Evolutionary conservation across 2,329 filamentous ascomycete genomes (phyloP), one percentile per base, ranked within the genome.

Genomic region (Diaporthe sp.): DNA sequence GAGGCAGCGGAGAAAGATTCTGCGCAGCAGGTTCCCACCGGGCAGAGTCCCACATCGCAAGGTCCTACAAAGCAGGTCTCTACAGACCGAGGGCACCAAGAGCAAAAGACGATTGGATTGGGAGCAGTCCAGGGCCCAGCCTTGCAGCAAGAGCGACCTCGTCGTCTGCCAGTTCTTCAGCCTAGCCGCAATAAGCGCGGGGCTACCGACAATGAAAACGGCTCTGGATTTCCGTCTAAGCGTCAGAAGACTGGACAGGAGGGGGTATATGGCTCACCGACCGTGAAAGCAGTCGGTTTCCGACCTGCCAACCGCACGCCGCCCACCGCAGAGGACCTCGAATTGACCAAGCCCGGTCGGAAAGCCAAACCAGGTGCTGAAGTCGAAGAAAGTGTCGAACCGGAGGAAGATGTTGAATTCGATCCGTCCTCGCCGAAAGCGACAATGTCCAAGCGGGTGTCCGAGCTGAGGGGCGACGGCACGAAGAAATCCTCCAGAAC

Each of bases 401-500:
- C 31, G 34, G 51, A 25, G 31, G 34, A 55, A 15, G 25, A 68
- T 7, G 25, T n/a, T 19, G 34, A 19, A 25, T 25, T 8, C n/a
- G 37, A 53, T 44, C 17, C 44, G 39, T 37, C 31, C 31, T 37
- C 42, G 59, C 28, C 51, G 31, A 28, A 59, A 53, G n/a, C 10
- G 34, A 51, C 28, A 2, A 28, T 37, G 8, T 65, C 57, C 15
- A 57, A 34, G 22, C 72, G 75, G 44, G 34, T 77, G 15, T 17
- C 69, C 17, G 46, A 75, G 62, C 31, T 77, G 49, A 71, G 70
- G 13, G 37, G 51, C 15, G n/a, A 15, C 9, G 6, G 31, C 34
- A 13, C 31, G 3, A 75, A 70, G 57, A 62, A 28, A 55, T 55
- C 46, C 22, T 55, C 71, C n/a, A 73, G 58, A 10, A 59, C 25